Evolutionary conservation across 352 stramenopile genomes (phyloP).

Genomic region (Pythium scleroteichum): DNA sequence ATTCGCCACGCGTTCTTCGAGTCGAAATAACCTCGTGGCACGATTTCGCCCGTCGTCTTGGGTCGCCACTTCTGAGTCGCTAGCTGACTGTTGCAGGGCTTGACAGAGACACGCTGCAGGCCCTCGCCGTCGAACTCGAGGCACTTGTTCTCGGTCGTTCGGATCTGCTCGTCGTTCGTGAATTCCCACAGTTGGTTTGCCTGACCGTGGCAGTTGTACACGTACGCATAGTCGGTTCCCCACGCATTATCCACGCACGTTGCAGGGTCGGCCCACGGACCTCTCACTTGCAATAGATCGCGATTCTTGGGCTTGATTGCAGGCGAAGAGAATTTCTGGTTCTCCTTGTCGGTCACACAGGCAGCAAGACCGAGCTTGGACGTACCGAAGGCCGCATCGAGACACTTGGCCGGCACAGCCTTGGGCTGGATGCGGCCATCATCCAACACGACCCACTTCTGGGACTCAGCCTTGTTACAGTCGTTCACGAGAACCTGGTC

Average conservation of each 20-base stretch:
- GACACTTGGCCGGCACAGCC: neutral
- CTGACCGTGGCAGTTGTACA: slow-evolving; percentile 6
- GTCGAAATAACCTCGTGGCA: slow-evolving; percentile 7
- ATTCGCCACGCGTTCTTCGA: neutral
- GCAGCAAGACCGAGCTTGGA: neutral
- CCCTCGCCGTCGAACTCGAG: slow-evolving; percentile 9
- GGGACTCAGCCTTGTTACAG: neutral
- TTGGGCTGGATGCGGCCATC: slow-evolving; percentile 3
- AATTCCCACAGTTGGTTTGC: slow-evolving; percentile 4
- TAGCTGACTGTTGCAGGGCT: neutral
- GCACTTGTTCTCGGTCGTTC: slow-evolving; percentile 5
- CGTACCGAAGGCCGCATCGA: neutral
- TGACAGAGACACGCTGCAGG: neutral
- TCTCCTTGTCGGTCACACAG: neutral
- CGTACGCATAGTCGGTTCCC: slow-evolving; percentile 2
- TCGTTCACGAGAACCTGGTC: slow-evolving; percentile 3
- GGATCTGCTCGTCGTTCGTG: slow-evolving; percentile 9
- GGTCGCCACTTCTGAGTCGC: slow-evolving; percentile 6
- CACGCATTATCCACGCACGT: neutral
- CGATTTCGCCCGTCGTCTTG: slow-evolving; percentile 3
- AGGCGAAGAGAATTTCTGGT: slow-evolving; percentile 4
- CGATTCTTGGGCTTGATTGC: slow-evolving; percentile 5
- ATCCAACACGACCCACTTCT: slow-evolving; percentile 2
- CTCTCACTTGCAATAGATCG: slow-evolving; percentile 1
- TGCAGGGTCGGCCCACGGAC: neutral